Evolutionary conservation across 768 basidiomycete genomes (phyloP), one percentile per base, ranked within the genome.

Genomic region (Russula brevipes): DNA sequence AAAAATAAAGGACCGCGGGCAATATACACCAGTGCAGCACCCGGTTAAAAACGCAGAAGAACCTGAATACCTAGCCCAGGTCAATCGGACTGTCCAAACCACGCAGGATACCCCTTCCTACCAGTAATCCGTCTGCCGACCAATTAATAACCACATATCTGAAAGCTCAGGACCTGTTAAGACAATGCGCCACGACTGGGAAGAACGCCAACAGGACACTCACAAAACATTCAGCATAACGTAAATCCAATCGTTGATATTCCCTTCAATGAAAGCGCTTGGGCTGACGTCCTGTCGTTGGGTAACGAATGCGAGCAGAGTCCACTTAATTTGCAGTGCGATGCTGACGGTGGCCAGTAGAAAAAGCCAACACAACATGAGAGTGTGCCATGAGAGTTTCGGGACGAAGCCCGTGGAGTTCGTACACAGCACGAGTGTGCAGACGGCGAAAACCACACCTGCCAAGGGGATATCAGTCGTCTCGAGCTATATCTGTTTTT

Each of bases 111-210:
- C 39, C 17, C 6, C 7, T 35, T n/a, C 57, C 17, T 64, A 73
- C 73, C 56, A 74, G 39, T 35, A 73, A 54, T 16, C 68, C 70
- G 45, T 74, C 73, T 11, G 68, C 64, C 1, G 70, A 55, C 73
- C 73, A 73, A 57, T 70, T 74, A 49, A 73, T 57, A 16, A 66
- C 45, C 2, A 74, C 54, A 57, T 73, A 72, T 60, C 73, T 74
- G 60, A 36, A 54, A 36, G 57, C 61, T 57, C 61, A 51, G 17
- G 55, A 36, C 19, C 54, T 55, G 54, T 56, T 24, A 58, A 47
- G 10, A 57, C 50, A 7, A 54, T 19, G 53, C 35, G 6, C 33
- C 39, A 45, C 17, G 5, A 38, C 31, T 19, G 14, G n/a, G 24
- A 24, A 17, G 19, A n/a, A 42, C 16, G 17, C 12, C 10, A 19